Evolutionary conservation across 805 yeast genomes (phyloP).

Genomic region (Saccharomycopsis olivae): DNA sequence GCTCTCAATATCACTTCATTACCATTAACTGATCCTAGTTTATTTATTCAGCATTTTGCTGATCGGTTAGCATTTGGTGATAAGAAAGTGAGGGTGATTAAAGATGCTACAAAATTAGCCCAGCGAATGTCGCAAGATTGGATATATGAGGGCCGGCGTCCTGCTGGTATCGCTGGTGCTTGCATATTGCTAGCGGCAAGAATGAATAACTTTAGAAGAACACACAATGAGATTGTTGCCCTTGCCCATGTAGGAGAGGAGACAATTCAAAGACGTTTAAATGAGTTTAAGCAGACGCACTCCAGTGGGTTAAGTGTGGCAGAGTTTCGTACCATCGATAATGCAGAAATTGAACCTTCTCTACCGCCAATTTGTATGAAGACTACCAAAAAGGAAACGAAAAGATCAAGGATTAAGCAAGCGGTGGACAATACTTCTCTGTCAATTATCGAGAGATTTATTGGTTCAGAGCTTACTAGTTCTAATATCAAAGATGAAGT

Average conservation of each 20-base stretch:
- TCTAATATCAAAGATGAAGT: conserved; percentile 5
- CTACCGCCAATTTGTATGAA: conserved; percentile 77
- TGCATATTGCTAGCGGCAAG: conserved; percentile 87
- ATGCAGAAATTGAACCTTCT: conserved; percentile 30
- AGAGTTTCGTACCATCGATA: conserved; percentile 47
- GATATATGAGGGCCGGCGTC: conserved; percentile 94
- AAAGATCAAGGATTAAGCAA: background rate
- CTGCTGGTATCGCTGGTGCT: conserved; percentile 98
- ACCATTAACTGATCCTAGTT: conserved; percentile 89
- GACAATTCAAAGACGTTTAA: conserved; percentile 80
- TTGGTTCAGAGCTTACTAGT: conserved; percentile 8
- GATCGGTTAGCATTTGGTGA: conserved; percentile 77
- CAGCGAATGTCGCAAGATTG: conserved; percentile 90
- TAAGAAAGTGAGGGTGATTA: conserved; percentile 60
- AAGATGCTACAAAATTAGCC: conserved; percentile 80
- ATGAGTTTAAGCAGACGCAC: conserved; percentile 72
- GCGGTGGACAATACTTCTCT: background rate
- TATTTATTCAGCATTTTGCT: conserved; percentile 90
- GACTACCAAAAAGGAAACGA: conserved; percentile 24
- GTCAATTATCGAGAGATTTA: conserved; percentile 9
- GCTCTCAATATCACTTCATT: conserved; percentile 63
- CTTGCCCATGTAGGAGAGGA: conserved; percentile 94
- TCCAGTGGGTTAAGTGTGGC: conserved; percentile 66
- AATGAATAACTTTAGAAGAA: conserved; percentile 89
- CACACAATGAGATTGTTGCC: conserved; percentile 88